A percentile compares a stretch with the other conserved stretches of the same genome.
Conservation (phyloP, 805 yeast genomes). For the Starmera dryadoides region DNA sequence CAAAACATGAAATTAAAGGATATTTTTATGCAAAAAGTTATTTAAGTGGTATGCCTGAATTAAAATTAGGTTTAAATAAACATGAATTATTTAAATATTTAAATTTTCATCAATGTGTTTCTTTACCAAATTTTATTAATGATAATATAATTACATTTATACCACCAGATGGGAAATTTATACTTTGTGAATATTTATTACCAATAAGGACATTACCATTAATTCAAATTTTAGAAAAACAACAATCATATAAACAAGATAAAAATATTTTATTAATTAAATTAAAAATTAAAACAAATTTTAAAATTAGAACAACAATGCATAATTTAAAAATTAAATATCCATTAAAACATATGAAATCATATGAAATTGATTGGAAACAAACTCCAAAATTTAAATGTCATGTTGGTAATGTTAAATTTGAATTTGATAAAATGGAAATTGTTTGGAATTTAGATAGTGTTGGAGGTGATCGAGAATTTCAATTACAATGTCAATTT, state of each 20-base stretch:
- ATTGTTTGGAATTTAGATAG: constrained; percentile 68
- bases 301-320: constrained; percentile 57
- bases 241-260: neutral
- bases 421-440: constrained; percentile 61
- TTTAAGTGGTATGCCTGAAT: constrained; percentile 84
- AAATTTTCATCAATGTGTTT: constrained; percentile 86
- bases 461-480: constrained; percentile 51
- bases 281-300: constrained; percentile 48
- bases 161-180: constrained; percentile 88
- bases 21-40: constrained; percentile 66
- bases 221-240: constrained; percentile 1
- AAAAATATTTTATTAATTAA: neutral
- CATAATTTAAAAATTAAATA: constrained; percentile 49
- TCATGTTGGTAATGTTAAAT: constrained; percentile 62
- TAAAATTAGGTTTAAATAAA: constrained; percentile 74
- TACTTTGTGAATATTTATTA: constrained; percentile 36
- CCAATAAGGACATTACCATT: constrained; percentile 28
- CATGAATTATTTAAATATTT: constrained; percentile 50
- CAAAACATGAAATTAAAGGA: constrained; percentile 66
- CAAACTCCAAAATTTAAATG: constrained; percentile 61
- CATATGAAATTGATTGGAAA: constrained; percentile 34
- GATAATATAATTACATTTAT: constrained; percentile 60
- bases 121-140: constrained; percentile 45
- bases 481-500: constrained; percentile 52
- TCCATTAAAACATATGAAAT: constrained; percentile 44